Percentiles rank a stretch among this genome's conserved stretches.
phyloP scores from a whole-genome alignment of 2,329 filamentous ascomycete genomes.

The Claviceps africana region DNA sequence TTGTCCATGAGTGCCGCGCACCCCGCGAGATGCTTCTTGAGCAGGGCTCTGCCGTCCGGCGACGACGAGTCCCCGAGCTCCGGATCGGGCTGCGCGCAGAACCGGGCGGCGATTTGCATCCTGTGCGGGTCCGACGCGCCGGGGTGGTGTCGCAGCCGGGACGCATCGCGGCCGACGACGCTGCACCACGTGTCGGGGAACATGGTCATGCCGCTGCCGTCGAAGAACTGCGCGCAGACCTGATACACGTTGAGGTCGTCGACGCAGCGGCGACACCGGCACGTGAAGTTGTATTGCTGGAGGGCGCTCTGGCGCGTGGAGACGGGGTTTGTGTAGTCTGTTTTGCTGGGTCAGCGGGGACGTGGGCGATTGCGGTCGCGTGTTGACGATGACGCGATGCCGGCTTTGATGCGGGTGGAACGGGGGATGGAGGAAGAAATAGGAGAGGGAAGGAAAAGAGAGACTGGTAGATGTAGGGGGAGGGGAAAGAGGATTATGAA shows the following conservation, averaged over 20 bases:
- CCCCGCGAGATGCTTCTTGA: slow-evolving; percentile 1
- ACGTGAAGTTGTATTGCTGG: slow-evolving; percentile 37
- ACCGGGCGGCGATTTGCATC: slow-evolving; percentile 7
- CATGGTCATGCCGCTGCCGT: slow-evolving; percentile 13
- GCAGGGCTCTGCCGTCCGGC: background rate
- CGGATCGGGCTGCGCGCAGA: background rate
- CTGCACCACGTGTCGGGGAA: slow-evolving; percentile 29
- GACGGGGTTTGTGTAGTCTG: slow-evolving; percentile 36
- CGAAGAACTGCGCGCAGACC: slow-evolving; percentile 28
- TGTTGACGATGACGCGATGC: no score
- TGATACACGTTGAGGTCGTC: slow-evolving; percentile 41
- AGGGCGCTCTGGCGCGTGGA: slow-evolving; percentile 29
- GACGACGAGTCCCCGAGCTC: background rate
- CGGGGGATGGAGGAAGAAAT: no score
- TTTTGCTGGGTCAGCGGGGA: slow-evolving; percentile 14
- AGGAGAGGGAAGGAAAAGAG: background rate
- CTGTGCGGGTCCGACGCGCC: slow-evolving; percentile 13
- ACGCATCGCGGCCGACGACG: slow-evolving; percentile 19
- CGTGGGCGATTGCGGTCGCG: no score
- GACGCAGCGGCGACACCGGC: slow-evolving; percentile 34
- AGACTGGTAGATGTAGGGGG: no score
- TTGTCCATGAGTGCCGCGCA: slow-evolving; percentile 13
- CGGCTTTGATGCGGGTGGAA: no score
- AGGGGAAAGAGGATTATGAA: no score
- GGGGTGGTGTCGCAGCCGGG: slow-evolving; percentile 8